A percentile compares a stretch with the other conserved stretches of the same genome.
Conservation (phyloP, 176 grass and related monocot genomes). For the Olyra latifolia region DNA sequence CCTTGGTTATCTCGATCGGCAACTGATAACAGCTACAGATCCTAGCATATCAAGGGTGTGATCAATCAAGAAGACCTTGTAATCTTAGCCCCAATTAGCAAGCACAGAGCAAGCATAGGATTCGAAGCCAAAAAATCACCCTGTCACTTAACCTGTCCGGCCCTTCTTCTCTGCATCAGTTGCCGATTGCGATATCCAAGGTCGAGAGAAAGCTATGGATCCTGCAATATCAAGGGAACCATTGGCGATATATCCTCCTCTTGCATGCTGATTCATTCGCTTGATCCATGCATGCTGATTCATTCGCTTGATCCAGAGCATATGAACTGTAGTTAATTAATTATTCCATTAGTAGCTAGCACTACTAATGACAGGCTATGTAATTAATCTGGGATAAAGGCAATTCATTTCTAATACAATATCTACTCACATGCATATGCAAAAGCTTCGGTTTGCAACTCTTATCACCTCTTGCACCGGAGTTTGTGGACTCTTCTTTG, state of each 20-base stretch:
- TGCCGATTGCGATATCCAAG: too few relatives aligned
- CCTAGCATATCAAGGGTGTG: not conserved
- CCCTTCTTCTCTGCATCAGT: not conserved
- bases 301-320: not conserved
- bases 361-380: not conserved
- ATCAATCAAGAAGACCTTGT: not conserved
- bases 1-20: not conserved
- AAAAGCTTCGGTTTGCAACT: not conserved
- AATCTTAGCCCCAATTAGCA: not conserved
- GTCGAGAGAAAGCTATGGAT: not conserved
- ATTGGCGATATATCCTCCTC: conserved; percentile 15
- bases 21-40: not conserved
- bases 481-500: too few relatives aligned
- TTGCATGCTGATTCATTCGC: not conserved
- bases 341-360: not conserved
- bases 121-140: not conserved
- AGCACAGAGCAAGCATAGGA: not conserved
- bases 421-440: not conserved
- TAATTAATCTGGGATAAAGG: not conserved
- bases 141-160: not conserved
- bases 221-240: conserved; percentile 13
- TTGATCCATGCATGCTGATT: not conserved
- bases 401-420: not conserved
- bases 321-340: not conserved
- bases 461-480: not conserved